Conservation (phyloP, 495 filamentous ascomycete species). For the Neurospora sublineolata region DNA sequence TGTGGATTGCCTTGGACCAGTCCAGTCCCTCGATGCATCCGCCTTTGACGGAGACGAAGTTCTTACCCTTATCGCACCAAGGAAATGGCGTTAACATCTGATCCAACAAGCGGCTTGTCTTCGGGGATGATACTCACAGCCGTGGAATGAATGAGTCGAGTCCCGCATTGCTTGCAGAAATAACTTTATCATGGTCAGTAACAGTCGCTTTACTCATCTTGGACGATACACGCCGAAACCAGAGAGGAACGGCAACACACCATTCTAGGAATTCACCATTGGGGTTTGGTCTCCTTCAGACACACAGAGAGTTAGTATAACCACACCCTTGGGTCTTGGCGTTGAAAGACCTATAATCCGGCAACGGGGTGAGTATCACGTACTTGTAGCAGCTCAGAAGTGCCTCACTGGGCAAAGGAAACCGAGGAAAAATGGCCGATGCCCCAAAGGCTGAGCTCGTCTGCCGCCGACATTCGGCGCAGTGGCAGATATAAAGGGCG, state of each 20-base stretch:
- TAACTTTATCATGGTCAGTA: slow-evolving; percentile 22
- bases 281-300: slow-evolving; percentile 21
- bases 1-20: slow-evolving; percentile 45
- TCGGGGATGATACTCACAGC: slow-evolving; percentile 20
- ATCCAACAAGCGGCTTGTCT: neutral
- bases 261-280: slow-evolving; percentile 37
- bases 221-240: neutral
- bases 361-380: slow-evolving; percentile 9
- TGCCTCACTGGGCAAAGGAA: slow-evolving; percentile 35
- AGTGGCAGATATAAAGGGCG: slow-evolving; percentile 58
- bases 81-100: neutral
- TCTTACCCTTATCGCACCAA: slow-evolving; percentile 25
- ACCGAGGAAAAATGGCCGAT: slow-evolving; percentile 54
- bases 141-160: slow-evolving; percentile 44
- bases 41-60: slow-evolving; percentile 48
- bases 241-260: slow-evolving; percentile 15
- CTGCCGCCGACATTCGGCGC: slow-evolving; percentile 53
- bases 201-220: neutral
- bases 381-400: slow-evolving; percentile 36
- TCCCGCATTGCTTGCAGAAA: slow-evolving; percentile 51
- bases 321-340: neutral
- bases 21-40: slow-evolving; percentile 49
- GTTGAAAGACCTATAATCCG: neutral
- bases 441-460: slow-evolving; percentile 57
- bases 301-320: neutral